A percentile compares a stretch with the other conserved stretches of the same genome.
phyloP scores from a whole-genome alignment of 2,329 filamentous ascomycete genomes.

The Geosmithia flava region DNA sequence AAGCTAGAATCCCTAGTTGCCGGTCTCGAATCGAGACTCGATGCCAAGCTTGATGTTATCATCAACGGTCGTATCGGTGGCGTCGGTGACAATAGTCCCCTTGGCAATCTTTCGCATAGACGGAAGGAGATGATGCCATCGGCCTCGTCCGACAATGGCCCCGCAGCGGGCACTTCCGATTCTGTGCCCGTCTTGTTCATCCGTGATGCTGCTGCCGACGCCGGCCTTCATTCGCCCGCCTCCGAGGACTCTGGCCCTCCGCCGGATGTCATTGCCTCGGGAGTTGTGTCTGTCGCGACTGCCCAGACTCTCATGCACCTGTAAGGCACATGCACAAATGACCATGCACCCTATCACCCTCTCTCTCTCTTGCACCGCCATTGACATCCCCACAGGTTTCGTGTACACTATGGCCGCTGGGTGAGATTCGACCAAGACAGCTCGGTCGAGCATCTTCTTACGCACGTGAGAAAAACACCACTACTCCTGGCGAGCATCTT shows the following conservation, averaged over 20 bases:
- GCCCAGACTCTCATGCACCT: conserved; percentile 9
- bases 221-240: conserved; percentile 9
- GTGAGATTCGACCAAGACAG: conserved; percentile 10
- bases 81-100: not conserved
- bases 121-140: not conserved
- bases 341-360: not conserved
- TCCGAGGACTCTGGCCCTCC: not conserved
- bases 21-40: conserved; percentile 1
- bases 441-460: conserved; percentile 5
- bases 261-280: conserved; percentile 9
- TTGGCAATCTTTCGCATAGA: not conserved
- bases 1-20: conserved; percentile 1
- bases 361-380: not conserved
- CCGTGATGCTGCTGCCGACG: conserved; percentile 12
- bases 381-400: conserved; percentile 7
- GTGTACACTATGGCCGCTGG: conserved; percentile 13
- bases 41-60: conserved; percentile 1
- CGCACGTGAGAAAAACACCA: conserved; percentile 5
- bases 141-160: not conserved
- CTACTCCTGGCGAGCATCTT: conserved; percentile 12
- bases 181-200: conserved; percentile 13
- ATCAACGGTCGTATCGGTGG: not conserved
- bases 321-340: conserved; percentile 6
- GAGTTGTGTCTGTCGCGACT: conserved; percentile 6
- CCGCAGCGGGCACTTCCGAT: not conserved